These are phyloP conservation scores for Alternaria hordeiaustralica DNA, from an alignment of 2,329 filamentous ascomycete genomes.

Conservation along the genomic window DNA sequence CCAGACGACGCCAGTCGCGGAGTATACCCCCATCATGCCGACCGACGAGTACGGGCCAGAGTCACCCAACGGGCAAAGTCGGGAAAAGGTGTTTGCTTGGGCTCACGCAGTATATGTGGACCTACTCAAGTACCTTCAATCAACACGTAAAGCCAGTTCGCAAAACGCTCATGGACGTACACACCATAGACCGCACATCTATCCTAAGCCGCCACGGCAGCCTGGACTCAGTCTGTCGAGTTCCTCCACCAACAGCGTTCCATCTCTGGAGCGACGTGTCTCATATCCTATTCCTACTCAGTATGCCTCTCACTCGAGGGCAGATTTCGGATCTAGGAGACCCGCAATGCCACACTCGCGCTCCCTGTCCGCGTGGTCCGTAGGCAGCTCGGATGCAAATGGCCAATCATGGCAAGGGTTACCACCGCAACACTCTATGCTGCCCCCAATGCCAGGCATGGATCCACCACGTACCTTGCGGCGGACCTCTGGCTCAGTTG, in stretches of 20 bases:
- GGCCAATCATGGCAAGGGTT: slow-evolving; percentile 38
- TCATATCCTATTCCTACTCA: slow-evolving; percentile 34
- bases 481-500: slow-evolving; percentile 44
- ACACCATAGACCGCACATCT: slow-evolving; percentile 62
- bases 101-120: slow-evolving; percentile 57
- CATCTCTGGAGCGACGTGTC: slow-evolving; percentile 46
- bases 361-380: slow-evolving; percentile 40
- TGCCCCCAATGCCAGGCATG: slow-evolving; percentile 27
- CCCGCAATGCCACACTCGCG: slow-evolving; percentile 35
- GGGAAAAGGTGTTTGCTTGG: slow-evolving; percentile 56
- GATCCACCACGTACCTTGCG: slow-evolving; percentile 41
- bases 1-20: slow-evolving; percentile 37
- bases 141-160: slow-evolving; percentile 50
- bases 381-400: slow-evolving; percentile 18
- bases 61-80: slow-evolving; percentile 51
- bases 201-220: slow-evolving; percentile 66
- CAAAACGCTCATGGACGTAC: slow-evolving; percentile 53
- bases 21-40: slow-evolving; percentile 27
- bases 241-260: slow-evolving; percentile 33
- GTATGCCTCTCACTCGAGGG: slow-evolving; percentile 23
- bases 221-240: slow-evolving; percentile 58
- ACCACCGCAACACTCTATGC: slow-evolving; percentile 27
- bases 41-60: slow-evolving; percentile 49
- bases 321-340: slow-evolving; percentile 27
- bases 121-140: slow-evolving; percentile 56